phyloP scores from a whole-genome alignment of 2,329 filamentous ascomycete species.

The Annulohypoxylon truncatum region DNA sequence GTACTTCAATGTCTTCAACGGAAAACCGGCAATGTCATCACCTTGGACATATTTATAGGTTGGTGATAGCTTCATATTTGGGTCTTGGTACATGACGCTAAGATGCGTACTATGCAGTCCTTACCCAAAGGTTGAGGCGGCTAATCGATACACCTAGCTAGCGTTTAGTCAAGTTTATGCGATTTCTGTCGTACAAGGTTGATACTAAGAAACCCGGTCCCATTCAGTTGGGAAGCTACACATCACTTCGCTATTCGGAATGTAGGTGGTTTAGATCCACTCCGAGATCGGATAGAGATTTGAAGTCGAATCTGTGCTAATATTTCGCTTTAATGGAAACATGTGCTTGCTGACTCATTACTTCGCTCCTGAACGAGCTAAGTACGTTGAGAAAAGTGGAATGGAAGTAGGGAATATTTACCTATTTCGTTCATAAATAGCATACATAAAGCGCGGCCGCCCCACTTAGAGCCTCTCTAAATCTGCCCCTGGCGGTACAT shows the following conservation, averaged over 20 bases:
- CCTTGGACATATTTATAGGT: neutral
- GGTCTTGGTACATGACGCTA: neutral
- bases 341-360: slow-evolving; percentile 6
- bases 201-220: neutral
- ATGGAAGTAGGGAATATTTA: neutral
- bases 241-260: neutral
- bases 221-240: slow-evolving; percentile 6
- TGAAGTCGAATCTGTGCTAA: neutral
- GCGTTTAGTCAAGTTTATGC: neutral
- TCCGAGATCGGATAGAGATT: slow-evolving; percentile 9
- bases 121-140: neutral
- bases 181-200: slow-evolving; percentile 5
- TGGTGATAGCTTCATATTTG: neutral
- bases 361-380: neutral
- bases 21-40: neutral
- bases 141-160: neutral
- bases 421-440: slow-evolving; percentile 6
- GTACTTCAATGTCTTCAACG: neutral
- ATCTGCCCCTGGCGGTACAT: neutral
- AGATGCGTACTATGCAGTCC: neutral
- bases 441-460: slow-evolving; percentile 4
- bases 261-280: neutral
- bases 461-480: slow-evolving; percentile 12
- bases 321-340: neutral
- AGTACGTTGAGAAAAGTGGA: neutral